Evolutionary conservation across 2,329 filamentous ascomycete genomes (phyloP).

Genomic region (Cercospora sojina): DNA sequence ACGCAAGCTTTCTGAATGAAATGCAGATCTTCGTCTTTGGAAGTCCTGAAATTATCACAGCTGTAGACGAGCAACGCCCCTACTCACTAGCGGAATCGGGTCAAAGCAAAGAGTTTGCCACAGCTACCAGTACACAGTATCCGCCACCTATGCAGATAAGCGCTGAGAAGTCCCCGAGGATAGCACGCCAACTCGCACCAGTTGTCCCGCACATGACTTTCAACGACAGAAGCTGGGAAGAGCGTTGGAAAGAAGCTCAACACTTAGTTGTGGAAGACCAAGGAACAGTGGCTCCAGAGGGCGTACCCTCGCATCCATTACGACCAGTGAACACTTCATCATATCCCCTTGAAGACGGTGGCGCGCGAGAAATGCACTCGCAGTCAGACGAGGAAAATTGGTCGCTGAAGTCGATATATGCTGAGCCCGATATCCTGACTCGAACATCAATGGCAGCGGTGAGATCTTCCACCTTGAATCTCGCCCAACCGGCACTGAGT

Average conservation of each 20-base stretch:
- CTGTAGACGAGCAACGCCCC: not conserved
- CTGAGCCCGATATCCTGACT: constrained; percentile 22
- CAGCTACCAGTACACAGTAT: not conserved
- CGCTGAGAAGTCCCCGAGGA: not conserved
- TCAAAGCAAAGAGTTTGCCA: not conserved
- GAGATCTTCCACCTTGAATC: constrained; percentile 25
- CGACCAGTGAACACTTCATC: not conserved
- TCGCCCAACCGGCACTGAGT: constrained; percentile 12
- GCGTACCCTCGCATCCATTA: not conserved
- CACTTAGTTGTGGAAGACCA: not conserved
- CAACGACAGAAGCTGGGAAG: not conserved
- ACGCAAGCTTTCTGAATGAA: not conserved
- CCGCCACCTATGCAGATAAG: not conserved
- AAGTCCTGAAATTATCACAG: not conserved
- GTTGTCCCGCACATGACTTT: not conserved
- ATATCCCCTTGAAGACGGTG: not conserved
- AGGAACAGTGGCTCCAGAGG: not conserved
- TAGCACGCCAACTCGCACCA: not conserved
- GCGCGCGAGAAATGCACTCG: not conserved
- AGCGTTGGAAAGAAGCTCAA: not conserved
- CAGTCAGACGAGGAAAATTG: not conserved
- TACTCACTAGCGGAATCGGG: not conserved
- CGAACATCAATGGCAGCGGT: constrained; percentile 17
- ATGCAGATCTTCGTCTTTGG: not conserved
- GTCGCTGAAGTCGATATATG: not conserved